phyloP scores from a whole-genome alignment of 805 yeast species.

The Candida yuanshanica region DNA sequence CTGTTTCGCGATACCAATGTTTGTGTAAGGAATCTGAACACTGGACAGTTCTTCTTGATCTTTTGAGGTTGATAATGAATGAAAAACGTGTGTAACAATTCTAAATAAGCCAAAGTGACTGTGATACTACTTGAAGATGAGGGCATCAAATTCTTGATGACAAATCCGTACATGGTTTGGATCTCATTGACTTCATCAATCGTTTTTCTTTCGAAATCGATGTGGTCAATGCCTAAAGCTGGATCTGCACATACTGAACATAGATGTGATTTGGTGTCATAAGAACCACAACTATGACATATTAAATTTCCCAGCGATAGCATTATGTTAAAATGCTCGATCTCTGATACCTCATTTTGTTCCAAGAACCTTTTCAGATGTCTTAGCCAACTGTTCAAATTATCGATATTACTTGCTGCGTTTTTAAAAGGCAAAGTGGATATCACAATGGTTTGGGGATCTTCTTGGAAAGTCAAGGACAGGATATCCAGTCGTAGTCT shows the following conservation, averaged over 20 bases:
- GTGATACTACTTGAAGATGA: constrained; percentile 15
- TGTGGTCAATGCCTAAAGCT: constrained; percentile 1
- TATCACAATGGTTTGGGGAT: background rate
- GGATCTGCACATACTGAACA: constrained; percentile 15
- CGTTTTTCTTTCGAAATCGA: constrained; percentile 28
- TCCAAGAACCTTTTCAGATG: constrained; percentile 2
- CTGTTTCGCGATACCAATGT: constrained; percentile 41
- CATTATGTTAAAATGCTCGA: constrained; percentile 21
- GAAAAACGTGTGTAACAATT: constrained; percentile 43
- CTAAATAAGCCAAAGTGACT: constrained; percentile 38
- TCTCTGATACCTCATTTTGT: background rate
- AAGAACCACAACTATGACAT: constrained; percentile 30
- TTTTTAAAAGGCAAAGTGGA: constrained; percentile 1
- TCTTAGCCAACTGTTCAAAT: constrained; percentile 8
- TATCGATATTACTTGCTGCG: background rate
- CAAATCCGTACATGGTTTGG: background rate
- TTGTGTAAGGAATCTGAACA: constrained; percentile 37
- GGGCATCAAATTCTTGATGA: background rate
- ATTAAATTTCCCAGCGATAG: constrained; percentile 34
- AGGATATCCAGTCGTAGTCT: constrained; percentile 11
- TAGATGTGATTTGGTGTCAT: constrained; percentile 12
- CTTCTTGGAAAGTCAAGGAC: background rate
- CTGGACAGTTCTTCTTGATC: constrained; percentile 20
- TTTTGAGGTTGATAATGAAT: constrained; percentile 47
- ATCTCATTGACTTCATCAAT: constrained; percentile 9